phyloP scores from a whole-genome alignment of 306 rosid genomes.

The Vigna hirtella region DNA sequence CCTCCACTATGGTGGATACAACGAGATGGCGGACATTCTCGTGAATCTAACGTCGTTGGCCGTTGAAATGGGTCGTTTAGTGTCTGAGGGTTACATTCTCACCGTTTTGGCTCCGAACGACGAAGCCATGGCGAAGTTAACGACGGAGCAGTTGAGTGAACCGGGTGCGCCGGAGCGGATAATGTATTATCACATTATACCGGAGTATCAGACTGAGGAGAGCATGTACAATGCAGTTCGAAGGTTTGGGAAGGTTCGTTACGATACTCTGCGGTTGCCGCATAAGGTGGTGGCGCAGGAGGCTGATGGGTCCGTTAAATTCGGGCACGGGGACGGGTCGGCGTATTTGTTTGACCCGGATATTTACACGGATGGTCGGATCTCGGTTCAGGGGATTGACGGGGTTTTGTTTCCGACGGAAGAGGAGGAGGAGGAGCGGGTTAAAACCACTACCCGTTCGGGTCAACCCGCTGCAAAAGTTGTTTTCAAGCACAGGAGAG shows the following conservation, averaged over 20 bases:
- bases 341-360: constrained; percentile 86
- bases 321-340: constrained; percentile 72
- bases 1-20: constrained; percentile 80
- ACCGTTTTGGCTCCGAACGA: constrained; percentile 88
- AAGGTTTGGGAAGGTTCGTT: constrained; percentile 71
- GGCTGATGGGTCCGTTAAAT: constrained; percentile 84
- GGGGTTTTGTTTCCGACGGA: constrained; percentile 67
- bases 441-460: constrained; percentile 41
- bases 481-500: constrained; percentile 68
- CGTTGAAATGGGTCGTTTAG: constrained; percentile 74
- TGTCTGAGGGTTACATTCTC: constrained; percentile 78
- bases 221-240: constrained; percentile 90
- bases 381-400: constrained; percentile 86
- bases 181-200: constrained; percentile 79
- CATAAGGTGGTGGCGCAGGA: constrained; percentile 78
- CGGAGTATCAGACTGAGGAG: constrained; percentile 89
- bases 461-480: constrained; percentile 61
- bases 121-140: constrained; percentile 83
- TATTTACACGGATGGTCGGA: constrained; percentile 78
- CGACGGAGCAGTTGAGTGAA: constrained; percentile 83
- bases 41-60: constrained; percentile 82
- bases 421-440: constrained; percentile 50
- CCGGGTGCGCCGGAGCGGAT: constrained; percentile 92
- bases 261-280: constrained; percentile 70
- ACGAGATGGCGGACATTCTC: constrained; percentile 84